phyloP scores from a whole-genome alignment of 2,329 filamentous ascomycete species.

The Ophiocordyceps camponoti-leonardi region DNA sequence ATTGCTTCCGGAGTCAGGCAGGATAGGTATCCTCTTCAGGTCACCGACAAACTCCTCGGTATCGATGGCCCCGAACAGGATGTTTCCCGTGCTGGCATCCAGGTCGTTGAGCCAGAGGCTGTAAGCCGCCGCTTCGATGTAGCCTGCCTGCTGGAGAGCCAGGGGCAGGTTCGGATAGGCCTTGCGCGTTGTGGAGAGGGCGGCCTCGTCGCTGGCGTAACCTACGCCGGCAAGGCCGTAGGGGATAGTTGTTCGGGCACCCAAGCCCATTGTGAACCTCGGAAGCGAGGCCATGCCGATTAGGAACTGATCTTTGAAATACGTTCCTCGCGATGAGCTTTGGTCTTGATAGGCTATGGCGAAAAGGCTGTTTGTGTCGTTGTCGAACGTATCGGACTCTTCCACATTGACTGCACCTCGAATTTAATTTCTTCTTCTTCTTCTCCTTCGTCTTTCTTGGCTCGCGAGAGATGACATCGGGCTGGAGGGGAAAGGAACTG shows the following conservation, averaged over 20 bases:
- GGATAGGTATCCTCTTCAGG: constrained; percentile 43
- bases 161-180: constrained; percentile 45
- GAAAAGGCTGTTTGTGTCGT: constrained; percentile 27
- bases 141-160: constrained; percentile 41
- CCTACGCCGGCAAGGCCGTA: constrained; percentile 45
- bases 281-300: constrained; percentile 34
- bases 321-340: constrained; percentile 37
- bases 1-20: constrained; percentile 20
- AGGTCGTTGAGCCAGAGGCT: constrained; percentile 51
- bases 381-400: constrained; percentile 27
- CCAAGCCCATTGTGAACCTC: constrained; percentile 43
- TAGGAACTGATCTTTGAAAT: constrained; percentile 38
- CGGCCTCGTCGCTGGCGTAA: constrained; percentile 36
- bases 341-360: constrained; percentile 45
- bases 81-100: constrained; percentile 45
- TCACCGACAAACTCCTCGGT: constrained; percentile 53
- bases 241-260: constrained; percentile 31
- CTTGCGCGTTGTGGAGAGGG: constrained; percentile 7
- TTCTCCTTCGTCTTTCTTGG: constrained; percentile 7
- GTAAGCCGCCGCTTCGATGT: constrained; percentile 52
- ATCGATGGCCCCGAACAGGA: constrained; percentile 71
- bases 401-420: constrained; percentile 22
- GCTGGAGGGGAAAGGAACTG: background rate
- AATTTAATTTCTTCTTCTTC: too few species aligned
- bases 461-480: too few species aligned